A percentile compares a stretch with the other conserved stretches of the same genome.
Evolutionary conservation across 192 early-diverging fungal species (phyloP).

Genomic region (Radiomyces spectabilis): DNA sequence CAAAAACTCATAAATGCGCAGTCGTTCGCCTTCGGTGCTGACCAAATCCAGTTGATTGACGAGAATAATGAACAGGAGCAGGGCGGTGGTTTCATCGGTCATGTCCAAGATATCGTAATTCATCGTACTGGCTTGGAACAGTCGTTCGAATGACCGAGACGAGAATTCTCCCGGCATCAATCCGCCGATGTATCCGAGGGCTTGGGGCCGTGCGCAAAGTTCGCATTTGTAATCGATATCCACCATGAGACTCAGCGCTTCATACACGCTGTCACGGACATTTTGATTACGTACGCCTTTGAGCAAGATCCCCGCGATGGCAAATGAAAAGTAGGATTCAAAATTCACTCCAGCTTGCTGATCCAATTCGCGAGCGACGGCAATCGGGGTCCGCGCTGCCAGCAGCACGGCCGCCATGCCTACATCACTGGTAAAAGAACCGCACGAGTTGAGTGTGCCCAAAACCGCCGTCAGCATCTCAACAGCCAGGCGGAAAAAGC

Average conservation of each 20-base stretch:
- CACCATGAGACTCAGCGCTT: slow-evolving; percentile 59
- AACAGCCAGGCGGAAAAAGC: slow-evolving; percentile 63
- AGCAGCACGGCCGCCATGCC: slow-evolving; percentile 62
- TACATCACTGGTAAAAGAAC: slow-evolving; percentile 48
- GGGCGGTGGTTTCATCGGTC: slow-evolving; percentile 50
- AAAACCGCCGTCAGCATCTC: slow-evolving; percentile 64
- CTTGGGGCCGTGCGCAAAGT: slow-evolving; percentile 27
- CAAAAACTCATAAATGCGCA: slow-evolving; percentile 67
- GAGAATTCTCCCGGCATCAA: slow-evolving; percentile 39
- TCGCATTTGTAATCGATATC: slow-evolving; percentile 35
- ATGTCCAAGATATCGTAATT: slow-evolving; percentile 47
- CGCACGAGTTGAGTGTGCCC: slow-evolving; percentile 56
- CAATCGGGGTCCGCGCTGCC: slow-evolving; percentile 54
- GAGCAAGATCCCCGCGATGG: slow-evolving; percentile 67
- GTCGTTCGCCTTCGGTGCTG: slow-evolving; percentile 59
- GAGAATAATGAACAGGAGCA: slow-evolving; percentile 53
- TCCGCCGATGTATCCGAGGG: slow-evolving; percentile 70
- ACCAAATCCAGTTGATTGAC: slow-evolving; percentile 60
- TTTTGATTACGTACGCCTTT: slow-evolving; percentile 72
- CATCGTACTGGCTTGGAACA: not conserved
- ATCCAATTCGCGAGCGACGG: slow-evolving; percentile 64
- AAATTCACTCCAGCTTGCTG: slow-evolving; percentile 67
- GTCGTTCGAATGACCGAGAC: not conserved
- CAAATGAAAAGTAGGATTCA: slow-evolving; percentile 75
- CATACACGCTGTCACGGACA: slow-evolving; percentile 58